A percentile compares a stretch with the other conserved stretches of the same genome.
phyloP scores from a whole-genome alignment of 345 rosid genomes.

The Capsella bursapastoris region DNA sequence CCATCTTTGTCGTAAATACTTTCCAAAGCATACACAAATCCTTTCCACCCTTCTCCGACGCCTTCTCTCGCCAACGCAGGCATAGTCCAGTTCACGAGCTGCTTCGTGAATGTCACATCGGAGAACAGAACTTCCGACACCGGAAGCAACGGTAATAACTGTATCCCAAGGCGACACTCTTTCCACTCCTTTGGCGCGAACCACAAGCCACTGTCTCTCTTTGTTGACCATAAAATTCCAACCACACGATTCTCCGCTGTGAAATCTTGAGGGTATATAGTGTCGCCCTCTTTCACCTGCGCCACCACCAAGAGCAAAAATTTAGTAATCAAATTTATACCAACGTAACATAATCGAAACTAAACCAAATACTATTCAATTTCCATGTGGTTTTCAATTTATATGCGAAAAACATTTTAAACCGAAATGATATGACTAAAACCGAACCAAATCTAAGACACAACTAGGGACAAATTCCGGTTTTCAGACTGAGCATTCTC shows the following conservation, averaged over 20 bases:
- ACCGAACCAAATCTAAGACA: background rate
- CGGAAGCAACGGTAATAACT: conserved; percentile 72
- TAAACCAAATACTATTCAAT: background rate
- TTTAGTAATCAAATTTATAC: background rate
- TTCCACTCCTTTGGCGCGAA: conserved; percentile 80
- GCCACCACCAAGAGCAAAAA: conserved; percentile 65
- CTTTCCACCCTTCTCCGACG: conserved; percentile 96
- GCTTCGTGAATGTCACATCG: conserved; percentile 54
- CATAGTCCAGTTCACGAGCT: conserved; percentile 82
- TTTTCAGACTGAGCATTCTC: background rate
- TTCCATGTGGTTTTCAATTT: too few relatives aligned
- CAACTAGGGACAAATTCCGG: background rate
- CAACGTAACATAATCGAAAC: background rate
- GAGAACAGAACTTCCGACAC: conserved; percentile 77
- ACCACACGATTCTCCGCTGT: conserved; percentile 75
- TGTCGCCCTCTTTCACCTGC: conserved; percentile 70
- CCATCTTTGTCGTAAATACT: conserved; percentile 65
- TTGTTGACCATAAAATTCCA: conserved; percentile 88
- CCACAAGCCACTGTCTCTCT: conserved; percentile 93
- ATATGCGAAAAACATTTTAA: background rate
- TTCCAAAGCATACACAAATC: conserved; percentile 83
- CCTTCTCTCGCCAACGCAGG: conserved; percentile 73
- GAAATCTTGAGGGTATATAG: conserved; percentile 63
- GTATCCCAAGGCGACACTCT: conserved; percentile 92
- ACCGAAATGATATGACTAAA: background rate